Percentiles rank a stretch among this genome's conserved stretches.
Evolutionary conservation across 1,139 yeast genomes (phyloP).

Genomic region (Debaryomyces subglobosus): DNA sequence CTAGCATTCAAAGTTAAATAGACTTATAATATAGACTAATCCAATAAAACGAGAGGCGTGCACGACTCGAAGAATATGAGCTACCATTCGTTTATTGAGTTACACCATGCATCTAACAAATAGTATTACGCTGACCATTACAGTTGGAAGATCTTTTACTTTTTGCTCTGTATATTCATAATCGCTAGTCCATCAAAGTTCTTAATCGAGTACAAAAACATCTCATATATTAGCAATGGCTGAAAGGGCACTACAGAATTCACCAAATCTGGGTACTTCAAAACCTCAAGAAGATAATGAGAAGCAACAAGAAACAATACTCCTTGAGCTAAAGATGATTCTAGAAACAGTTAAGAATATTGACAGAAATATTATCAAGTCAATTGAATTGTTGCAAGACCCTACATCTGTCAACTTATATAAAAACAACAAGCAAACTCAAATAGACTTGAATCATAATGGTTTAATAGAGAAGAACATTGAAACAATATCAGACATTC

Average conservation of each 20-base stretch:
- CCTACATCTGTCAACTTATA: neutral
- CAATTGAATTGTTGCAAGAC: constrained; percentile 23
- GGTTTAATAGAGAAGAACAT: constrained; percentile 20
- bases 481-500: constrained; percentile 17
- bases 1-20: constrained; percentile 2
- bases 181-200: neutral
- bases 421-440: neutral
- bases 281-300: constrained; percentile 1
- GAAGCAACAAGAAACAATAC: constrained; percentile 26
- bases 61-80: neutral
- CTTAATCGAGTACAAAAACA: neutral
- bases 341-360: constrained; percentile 34
- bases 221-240: neutral
- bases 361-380: constrained; percentile 29
- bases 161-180: neutral
- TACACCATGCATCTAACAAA: neutral
- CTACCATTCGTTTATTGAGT: neutral
- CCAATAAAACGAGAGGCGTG: neutral
- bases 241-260: neutral
- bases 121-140: neutral
- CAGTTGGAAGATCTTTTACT: neutral
- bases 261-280: neutral
- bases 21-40: neutral
- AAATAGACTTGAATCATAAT: constrained; percentile 12
- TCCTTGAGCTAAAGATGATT: constrained; percentile 38